Evolutionary conservation across 1,284 basidiomycete species (phyloP).

Genomic region (Pseudozyma thailandica): DNA sequence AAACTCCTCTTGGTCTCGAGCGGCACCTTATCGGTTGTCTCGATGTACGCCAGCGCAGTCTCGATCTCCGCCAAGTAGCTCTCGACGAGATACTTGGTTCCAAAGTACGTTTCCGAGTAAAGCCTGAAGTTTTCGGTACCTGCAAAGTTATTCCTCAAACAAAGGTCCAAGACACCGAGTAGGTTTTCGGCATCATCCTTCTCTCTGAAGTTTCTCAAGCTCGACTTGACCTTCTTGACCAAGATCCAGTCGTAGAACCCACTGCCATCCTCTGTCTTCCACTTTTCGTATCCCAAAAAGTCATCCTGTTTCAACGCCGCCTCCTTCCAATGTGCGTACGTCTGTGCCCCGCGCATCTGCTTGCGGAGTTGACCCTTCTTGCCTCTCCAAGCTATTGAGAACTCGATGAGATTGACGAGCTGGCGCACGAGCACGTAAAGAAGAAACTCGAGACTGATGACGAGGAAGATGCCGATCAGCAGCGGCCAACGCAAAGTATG

Average conservation of each 20-base stretch:
- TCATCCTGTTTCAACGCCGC: conserved; percentile 83
- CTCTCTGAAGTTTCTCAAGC: conserved; percentile 76
- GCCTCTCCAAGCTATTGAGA: conserved; percentile 77
- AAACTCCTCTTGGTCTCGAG: conserved; percentile 90
- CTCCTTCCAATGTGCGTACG: conserved; percentile 83
- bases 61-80: conserved; percentile 60
- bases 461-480: conserved; percentile 79
- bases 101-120: conserved; percentile 81
- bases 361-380: conserved; percentile 81
- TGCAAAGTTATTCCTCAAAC: conserved; percentile 91
- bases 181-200: conserved; percentile 76
- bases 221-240: conserved; percentile 61
- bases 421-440: conserved; percentile 86
- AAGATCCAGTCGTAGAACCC: conserved; percentile 67
- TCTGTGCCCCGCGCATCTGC: conserved; percentile 78
- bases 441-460: conserved; percentile 87
- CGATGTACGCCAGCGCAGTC: conserved; percentile 48
- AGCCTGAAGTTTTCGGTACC: conserved; percentile 89
- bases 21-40: conserved; percentile 72
- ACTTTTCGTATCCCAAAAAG: conserved; percentile 56
- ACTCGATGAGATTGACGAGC: conserved; percentile 73
- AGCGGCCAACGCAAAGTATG: conserved; percentile 61
- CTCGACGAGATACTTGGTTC: conserved; percentile 63
- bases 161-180: conserved; percentile 91
- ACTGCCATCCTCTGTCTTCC: conserved; percentile 62